These are phyloP conservation scores for Mortierella sp. DNA, from an alignment of 371 early-diverging fungal genomes.

Conservation along the genomic window DNA sequence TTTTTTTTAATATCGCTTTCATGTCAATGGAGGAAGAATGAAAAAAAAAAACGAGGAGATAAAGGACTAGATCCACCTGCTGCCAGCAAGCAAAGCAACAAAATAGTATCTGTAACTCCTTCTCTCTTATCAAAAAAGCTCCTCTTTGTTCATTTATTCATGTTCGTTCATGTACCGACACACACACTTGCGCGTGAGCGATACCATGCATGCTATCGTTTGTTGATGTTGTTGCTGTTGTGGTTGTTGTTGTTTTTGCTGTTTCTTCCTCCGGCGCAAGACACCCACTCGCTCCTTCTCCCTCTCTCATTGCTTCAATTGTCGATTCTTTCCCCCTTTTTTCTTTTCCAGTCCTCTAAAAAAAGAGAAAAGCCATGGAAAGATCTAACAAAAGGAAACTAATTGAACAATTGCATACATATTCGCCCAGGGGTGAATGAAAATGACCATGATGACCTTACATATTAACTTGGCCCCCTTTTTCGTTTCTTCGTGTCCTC, in stretches of 20 bases:
- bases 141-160: not conserved
- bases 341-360: not conserved
- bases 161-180: not conserved
- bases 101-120: not conserved
- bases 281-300: no score
- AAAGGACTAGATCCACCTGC: not conserved
- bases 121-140: no score
- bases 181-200: not conserved
- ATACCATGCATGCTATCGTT: not conserved
- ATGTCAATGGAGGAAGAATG: not conserved
- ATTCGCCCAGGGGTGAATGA: constrained; percentile 5
- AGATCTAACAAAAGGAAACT: not conserved
- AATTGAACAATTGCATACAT: not conserved
- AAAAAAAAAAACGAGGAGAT: not conserved
- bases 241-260: not conserved
- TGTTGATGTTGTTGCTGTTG: not conserved
- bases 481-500: not conserved
- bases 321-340: not conserved
- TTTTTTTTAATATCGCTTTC: not conserved
- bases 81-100: not conserved
- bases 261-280: not conserved
- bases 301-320: no score
- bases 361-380: not conserved
- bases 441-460: constrained; percentile 9
- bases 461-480: not conserved